Evolutionary conservation across 106 monocot species (phyloP).

Genomic region (Dendrobium catenatum): DNA sequence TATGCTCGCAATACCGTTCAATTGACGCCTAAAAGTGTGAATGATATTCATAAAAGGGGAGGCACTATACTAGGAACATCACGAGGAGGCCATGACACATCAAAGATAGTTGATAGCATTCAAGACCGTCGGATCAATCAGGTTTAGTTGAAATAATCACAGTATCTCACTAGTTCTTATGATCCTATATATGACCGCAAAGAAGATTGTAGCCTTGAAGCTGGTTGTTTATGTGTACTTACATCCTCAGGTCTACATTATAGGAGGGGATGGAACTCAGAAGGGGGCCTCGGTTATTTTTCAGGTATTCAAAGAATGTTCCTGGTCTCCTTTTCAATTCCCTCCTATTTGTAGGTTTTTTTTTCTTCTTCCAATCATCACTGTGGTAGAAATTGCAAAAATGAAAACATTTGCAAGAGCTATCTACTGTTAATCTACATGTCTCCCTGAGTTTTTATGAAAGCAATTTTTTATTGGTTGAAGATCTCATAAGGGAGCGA

Average conservation of each 20-base stretch:
- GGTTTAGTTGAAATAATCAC: constrained; percentile 22
- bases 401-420: no score
- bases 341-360: not conserved
- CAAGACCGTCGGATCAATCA: constrained; percentile 88
- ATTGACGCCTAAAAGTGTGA: constrained; percentile 67
- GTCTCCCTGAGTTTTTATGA: not conserved
- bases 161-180: not conserved
- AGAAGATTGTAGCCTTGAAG: not conserved
- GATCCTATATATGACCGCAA: not conserved
- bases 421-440: not conserved
- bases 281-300: constrained; percentile 89
- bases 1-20: constrained; percentile 70
- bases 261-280: constrained; percentile 97
- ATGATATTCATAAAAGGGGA: constrained; percentile 86
- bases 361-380: not conserved
- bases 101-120: constrained; percentile 84
- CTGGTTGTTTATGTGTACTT: not conserved
- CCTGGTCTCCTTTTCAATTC: not conserved
- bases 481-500: not conserved
- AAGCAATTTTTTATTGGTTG: not conserved
- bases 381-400: not conserved
- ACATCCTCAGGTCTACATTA: constrained; percentile 65
- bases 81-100: constrained; percentile 80
- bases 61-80: constrained; percentile 84
- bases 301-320: constrained; percentile 43